Evolutionary conservation across 1,139 yeast genomes (phyloP).

Genomic region (Keqinozyma sinolaborantium): DNA sequence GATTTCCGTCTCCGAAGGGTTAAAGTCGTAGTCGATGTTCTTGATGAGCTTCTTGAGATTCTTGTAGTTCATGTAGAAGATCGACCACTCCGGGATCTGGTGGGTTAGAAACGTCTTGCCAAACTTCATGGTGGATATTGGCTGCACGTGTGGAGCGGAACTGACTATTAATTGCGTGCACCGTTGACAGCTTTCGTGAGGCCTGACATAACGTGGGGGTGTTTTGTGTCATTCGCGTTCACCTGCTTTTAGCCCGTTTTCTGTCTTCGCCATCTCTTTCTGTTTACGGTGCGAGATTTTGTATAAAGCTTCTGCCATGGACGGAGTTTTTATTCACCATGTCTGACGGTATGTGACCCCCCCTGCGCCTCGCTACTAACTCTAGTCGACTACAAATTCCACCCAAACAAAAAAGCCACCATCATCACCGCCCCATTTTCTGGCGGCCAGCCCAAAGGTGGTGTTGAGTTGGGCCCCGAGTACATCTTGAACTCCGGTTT

Average conservation of each 20-base stretch:
- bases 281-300: slow-evolving; percentile 1
- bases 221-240: no score
- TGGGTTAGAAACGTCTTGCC: slow-evolving; percentile 78
- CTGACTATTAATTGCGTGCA: no score
- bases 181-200: no score
- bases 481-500: slow-evolving; percentile 73
- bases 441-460: slow-evolving; percentile 95
- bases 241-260: slow-evolving; percentile 1
- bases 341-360: not conserved
- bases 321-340: slow-evolving; percentile 1
- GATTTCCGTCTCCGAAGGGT: slow-evolving; percentile 25
- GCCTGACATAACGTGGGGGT: no score
- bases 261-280: not conserved
- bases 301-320: no score
- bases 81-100: slow-evolving; percentile 92
- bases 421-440: slow-evolving; percentile 84
- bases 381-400: slow-evolving; percentile 43
- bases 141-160: not conserved
- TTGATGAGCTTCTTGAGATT: slow-evolving; percentile 79
- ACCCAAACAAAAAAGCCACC: slow-evolving; percentile 52
- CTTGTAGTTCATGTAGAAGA: slow-evolving; percentile 81
- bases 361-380: not conserved
- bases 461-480: slow-evolving; percentile 93
- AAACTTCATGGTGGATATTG: slow-evolving; percentile 58
- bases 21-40: slow-evolving; percentile 34